Evolutionary conservation across 345 rosid genomes (phyloP).

Genomic region (Mallotus nudiflorus): DNA sequence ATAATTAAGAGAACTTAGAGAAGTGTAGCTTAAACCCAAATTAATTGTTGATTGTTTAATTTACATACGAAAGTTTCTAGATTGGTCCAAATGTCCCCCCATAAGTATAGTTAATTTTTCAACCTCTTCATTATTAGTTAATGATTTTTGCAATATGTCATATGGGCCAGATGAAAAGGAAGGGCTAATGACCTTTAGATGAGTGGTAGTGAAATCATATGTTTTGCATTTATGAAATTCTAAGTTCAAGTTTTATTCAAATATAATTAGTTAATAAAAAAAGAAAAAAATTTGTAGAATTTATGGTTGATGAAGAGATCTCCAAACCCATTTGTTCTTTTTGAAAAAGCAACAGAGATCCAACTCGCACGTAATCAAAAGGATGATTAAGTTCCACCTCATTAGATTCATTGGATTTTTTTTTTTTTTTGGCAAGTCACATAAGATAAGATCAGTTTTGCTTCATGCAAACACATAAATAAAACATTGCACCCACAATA

Average conservation of each 20-base stretch:
- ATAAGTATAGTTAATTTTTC: not conserved
- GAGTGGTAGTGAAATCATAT: no score
- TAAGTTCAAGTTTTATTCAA: no score
- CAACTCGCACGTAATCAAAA: slow-evolving; percentile 12
- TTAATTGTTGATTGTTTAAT: not conserved
- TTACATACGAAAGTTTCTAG: not conserved
- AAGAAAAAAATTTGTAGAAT: no score
- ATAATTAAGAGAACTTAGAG: not conserved
- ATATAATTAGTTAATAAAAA: no score
- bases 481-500: no score
- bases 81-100: not conserved
- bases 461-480: no score
- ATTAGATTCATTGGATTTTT: not conserved
- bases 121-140: no score
- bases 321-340: no score
- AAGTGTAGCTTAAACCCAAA: not conserved
- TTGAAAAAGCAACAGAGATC: no score
- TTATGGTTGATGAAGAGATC: no score
- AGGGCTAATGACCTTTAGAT: not conserved
- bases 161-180: not conserved
- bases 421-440: not conserved
- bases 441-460: no score
- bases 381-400: not conserved
- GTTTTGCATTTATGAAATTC: no score
- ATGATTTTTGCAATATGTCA: not conserved